These are phyloP conservation scores for Ilyonectria destructans DNA, from an alignment of 2,329 filamentous ascomycete species.

Conservation along the genomic window DNA sequence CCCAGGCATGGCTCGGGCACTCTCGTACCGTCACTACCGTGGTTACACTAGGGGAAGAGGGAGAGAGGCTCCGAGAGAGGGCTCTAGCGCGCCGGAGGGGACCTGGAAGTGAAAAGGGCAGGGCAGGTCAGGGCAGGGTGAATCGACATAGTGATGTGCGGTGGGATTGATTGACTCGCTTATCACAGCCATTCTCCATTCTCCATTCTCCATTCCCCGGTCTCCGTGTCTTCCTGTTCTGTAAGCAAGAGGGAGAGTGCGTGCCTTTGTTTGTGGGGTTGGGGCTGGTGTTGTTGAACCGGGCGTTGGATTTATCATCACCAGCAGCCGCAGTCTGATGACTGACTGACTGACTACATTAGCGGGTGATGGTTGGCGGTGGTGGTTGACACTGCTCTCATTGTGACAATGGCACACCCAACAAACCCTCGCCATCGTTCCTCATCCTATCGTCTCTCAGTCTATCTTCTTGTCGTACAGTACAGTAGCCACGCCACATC, in stretches of 20 bases:
- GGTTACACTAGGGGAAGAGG: slow-evolving; percentile 6
- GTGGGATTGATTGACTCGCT: slow-evolving; percentile 8
- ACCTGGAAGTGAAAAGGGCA: not conserved
- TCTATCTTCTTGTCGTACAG: not conserved
- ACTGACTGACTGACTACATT: not conserved
- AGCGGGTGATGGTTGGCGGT: slow-evolving; percentile 3
- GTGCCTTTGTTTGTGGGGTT: slow-evolving; percentile 16
- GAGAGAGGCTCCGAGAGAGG: not conserved
- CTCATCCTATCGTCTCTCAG: not conserved
- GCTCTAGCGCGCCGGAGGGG: not conserved
- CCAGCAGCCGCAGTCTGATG: too few relatives aligned
- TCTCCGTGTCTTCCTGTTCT: not conserved
- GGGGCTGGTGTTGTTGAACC: not conserved
- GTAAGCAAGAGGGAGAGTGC: not conserved
- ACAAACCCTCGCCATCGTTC: not conserved
- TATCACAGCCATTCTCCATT: not conserved
- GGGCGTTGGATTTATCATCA: slow-evolving; percentile 1
- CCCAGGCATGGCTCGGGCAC: slow-evolving; percentile 19
- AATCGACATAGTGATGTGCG: not conserved
- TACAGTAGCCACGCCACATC: not conserved
- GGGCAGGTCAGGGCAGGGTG: not conserved
- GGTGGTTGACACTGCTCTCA: slow-evolving; percentile 7
- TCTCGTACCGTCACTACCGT: slow-evolving; percentile 7
- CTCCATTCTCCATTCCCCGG: not conserved
- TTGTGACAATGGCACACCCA: slow-evolving; percentile 2